Evolutionary conservation across 225 moss, liverwort and hornwort genomes (phyloP), one percentile per base, ranked within the genome.

Genomic region (Anthoceros angustus): DNA sequence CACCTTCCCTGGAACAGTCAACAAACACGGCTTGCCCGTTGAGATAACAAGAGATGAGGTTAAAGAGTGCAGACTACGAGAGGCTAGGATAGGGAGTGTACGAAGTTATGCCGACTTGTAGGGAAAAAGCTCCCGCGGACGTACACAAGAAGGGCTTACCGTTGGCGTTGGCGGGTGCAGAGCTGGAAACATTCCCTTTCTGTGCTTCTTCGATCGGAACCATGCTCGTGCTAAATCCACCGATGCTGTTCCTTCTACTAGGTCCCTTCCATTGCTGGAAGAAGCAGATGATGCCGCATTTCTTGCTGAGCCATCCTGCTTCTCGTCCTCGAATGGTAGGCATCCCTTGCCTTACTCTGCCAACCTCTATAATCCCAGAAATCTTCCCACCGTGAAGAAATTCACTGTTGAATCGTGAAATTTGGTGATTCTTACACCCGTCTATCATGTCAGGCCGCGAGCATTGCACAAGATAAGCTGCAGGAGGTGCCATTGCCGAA

Each of bases 131-230:
- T n/a, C n/a, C n/a, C n/a, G n/a, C n/a, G n/a, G n/a, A n/a, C n/a
- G n/a, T n/a, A n/a, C n/a, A n/a, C n/a, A n/a, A n/a, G n/a, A n/a
- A n/a, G n/a, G n/a, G n/a, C n/a, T n/a, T n/a, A n/a, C n/a, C n/a
- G n/a, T n/a, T n/a, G n/a, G n/a, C n/a, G n/a, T n/a, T n/a, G n/a
- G n/a, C n/a, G n/a, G n/a, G n/a, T n/a, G 49, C 15, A 50, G 15
- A 14, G 49, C 49, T 20, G 20, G 49, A 14, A 14, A 14, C 49
- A 11, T 50, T 50, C 10, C 6, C 14, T 14, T 8, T 14, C 10
- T 50, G 49, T 14, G 49, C 49, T 11, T 50, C 49, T 50, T 50
- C 49, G 10, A 50, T 50, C 49, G 49, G 49, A 50, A 50, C 49
- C 49, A 50, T 50, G 16, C 49, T 50, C 4, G 8, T 50, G 49